Conservation (phyloP, 768 basidiomycete genomes). For the Amanita molliuscula region DNA sequence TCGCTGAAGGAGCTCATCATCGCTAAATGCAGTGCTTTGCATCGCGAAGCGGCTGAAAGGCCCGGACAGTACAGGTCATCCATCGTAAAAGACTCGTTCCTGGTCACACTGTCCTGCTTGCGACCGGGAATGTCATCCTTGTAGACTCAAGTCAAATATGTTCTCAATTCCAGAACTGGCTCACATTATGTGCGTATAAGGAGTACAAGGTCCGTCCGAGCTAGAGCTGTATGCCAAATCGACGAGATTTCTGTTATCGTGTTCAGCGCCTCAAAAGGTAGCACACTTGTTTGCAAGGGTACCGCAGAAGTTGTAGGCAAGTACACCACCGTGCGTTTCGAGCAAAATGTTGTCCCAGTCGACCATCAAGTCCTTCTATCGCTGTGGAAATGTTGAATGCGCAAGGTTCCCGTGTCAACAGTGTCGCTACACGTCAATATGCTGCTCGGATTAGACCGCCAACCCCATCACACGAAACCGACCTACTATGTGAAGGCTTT, state of each 20-base stretch:
- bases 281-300: background rate
- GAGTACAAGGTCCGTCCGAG: background rate
- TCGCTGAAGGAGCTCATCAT: constrained; percentile 22
- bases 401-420: background rate
- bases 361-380: background rate
- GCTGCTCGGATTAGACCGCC: background rate
- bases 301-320: background rate
- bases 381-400: background rate
- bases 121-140: constrained; percentile 25
- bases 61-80: constrained; percentile 16
- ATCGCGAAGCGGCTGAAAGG: constrained; percentile 7
- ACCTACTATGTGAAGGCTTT: background rate
- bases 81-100: constrained; percentile 21
- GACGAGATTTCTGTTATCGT: constrained; percentile 21
- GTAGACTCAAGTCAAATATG: no score
- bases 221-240: constrained; percentile 16
- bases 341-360: background rate
- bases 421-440: background rate
- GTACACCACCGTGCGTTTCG: background rate
- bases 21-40: constrained; percentile 22
- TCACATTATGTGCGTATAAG: no score
- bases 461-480: background rate
- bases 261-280: background rate
- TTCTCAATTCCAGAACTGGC: no score
- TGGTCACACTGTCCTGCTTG: constrained; percentile 19